A percentile compares a stretch with the other conserved stretches of the same genome.
Evolutionary conservation across 257 asterid genomes (phyloP).

Genomic region (Ilex aquifolium): DNA sequence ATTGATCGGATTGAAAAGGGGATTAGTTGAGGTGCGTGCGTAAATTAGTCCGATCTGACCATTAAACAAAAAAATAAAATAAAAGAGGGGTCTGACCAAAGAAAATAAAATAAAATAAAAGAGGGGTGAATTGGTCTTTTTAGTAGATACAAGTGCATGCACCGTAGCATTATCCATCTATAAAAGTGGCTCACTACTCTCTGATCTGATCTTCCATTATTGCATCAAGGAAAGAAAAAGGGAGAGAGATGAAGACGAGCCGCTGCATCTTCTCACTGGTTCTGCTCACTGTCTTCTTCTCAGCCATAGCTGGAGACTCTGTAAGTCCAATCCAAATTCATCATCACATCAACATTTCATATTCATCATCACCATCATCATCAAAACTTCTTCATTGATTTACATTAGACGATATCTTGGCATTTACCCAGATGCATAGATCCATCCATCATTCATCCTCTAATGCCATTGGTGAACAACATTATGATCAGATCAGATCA

Average conservation of each 20-base stretch:
- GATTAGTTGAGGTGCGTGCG: no score
- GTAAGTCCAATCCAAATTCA: slow-evolving; percentile 17
- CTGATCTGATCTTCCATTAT: background rate
- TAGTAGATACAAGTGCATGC: no score
- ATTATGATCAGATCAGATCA: no score
- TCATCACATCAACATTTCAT: background rate
- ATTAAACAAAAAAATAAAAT: no score
- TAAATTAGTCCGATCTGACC: no score
- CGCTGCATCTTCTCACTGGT: slow-evolving; percentile 16
- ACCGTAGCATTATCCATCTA: background rate
- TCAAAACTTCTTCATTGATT: background rate
- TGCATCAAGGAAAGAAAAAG: background rate
- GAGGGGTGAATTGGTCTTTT: no score
- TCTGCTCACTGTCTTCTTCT: slow-evolving; percentile 20
- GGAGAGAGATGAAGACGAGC: slow-evolving; percentile 9
- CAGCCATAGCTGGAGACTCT: slow-evolving; percentile 21
- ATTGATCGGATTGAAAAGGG: no score
- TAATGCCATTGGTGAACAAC: no score
- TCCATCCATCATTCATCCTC: background rate
- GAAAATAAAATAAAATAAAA: no score
- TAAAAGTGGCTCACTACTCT: no score
- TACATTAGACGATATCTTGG: background rate
- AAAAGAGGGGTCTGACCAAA: no score
- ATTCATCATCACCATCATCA: background rate
- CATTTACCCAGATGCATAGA: background rate